Percentiles rank a stretch among this genome's conserved stretches.
Conservation (phyloP, 1,139 yeast species). For the Taphrina deformans region DNA sequence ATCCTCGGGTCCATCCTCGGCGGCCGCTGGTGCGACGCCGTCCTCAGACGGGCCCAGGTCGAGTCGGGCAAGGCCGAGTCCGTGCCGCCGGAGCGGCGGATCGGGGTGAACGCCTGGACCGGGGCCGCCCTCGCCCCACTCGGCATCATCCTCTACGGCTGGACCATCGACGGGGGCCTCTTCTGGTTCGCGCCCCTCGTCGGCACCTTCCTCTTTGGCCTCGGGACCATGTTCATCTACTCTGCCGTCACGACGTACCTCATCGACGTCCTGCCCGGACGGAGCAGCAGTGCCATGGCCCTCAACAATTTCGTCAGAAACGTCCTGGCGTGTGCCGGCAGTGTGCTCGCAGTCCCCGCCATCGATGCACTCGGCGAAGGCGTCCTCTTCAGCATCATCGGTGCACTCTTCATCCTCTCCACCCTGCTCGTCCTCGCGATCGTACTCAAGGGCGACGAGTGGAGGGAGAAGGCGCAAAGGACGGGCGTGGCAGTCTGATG, state of each 20-base stretch:
- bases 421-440: constrained; percentile 6
- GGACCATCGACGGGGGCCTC: constrained; percentile 60
- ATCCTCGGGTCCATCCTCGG: constrained; percentile 71
- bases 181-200: constrained; percentile 75
- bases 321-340: constrained; percentile 9
- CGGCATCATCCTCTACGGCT: constrained; percentile 72
- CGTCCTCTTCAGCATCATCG: constrained; percentile 6
- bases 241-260: constrained; percentile 79
- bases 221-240: constrained; percentile 79
- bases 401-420: neutral
- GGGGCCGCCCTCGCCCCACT: constrained; percentile 66
- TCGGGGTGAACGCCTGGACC: constrained; percentile 69
- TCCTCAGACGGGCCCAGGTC: constrained; percentile 47
- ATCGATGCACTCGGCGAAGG: constrained; percentile 12
- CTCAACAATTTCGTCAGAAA: constrained; percentile 51
- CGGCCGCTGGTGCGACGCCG: constrained; percentile 73
- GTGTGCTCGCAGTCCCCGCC: constrained; percentile 6
- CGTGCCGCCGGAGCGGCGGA: constrained; percentile 78
- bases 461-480: constrained; percentile 7
- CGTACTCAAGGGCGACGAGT: constrained; percentile 9
- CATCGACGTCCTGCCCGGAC: constrained; percentile 81
- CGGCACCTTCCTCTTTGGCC: constrained; percentile 79
- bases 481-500: neutral
- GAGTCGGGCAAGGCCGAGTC: constrained; percentile 58
- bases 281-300: constrained; percentile 88